phyloP scores from a whole-genome alignment of 768 basidiomycete genomes.

The Pisolithus orientalis region DNA sequence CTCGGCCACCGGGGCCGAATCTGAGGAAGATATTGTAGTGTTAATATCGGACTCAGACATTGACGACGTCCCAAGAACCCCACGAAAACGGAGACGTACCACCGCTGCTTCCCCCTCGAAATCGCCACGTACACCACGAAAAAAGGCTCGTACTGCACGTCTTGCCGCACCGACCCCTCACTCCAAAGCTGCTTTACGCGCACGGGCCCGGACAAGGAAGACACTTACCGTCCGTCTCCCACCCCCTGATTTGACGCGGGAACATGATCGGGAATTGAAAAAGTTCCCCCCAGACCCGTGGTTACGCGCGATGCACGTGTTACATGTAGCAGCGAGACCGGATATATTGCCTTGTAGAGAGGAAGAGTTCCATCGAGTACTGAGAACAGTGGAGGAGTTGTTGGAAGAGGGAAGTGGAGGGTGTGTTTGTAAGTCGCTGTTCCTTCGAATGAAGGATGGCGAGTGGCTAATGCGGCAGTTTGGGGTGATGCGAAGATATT shows the following conservation, averaged over 20 bases:
- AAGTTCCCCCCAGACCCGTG: conserved; percentile 72
- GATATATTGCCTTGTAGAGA: conserved; percentile 86
- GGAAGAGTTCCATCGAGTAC: conserved; percentile 71
- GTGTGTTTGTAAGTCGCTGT: conserved; percentile 71
- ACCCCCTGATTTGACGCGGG: conserved; percentile 28
- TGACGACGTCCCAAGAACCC: conserved; percentile 40
- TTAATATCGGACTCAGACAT: background rate
- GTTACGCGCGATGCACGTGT: conserved; percentile 80
- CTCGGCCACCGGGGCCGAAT: conserved; percentile 8
- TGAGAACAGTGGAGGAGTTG: conserved; percentile 73
- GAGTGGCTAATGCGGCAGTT: conserved; percentile 1
- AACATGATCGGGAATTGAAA: conserved; percentile 34
- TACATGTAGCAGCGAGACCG: conserved; percentile 92
- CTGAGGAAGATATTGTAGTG: conserved; percentile 22
- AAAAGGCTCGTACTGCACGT: conserved; percentile 30
- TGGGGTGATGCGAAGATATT: conserved; percentile 57
- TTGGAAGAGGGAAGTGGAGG: conserved; percentile 92
- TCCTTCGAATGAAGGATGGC: background rate
- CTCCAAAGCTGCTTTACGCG: conserved; percentile 60
- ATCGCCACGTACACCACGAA: conserved; percentile 22
- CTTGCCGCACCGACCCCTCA: conserved; percentile 67
- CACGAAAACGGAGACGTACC: conserved; percentile 43
- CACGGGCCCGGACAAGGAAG: conserved; percentile 33
- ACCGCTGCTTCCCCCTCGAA: conserved; percentile 21
- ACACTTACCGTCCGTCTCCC: conserved; percentile 27